Percentiles rank a stretch among this genome's conserved stretches.
Evolutionary conservation across 2,329 filamentous ascomycete genomes (phyloP).

Genomic region (Curvularia verruculosa): DNA sequence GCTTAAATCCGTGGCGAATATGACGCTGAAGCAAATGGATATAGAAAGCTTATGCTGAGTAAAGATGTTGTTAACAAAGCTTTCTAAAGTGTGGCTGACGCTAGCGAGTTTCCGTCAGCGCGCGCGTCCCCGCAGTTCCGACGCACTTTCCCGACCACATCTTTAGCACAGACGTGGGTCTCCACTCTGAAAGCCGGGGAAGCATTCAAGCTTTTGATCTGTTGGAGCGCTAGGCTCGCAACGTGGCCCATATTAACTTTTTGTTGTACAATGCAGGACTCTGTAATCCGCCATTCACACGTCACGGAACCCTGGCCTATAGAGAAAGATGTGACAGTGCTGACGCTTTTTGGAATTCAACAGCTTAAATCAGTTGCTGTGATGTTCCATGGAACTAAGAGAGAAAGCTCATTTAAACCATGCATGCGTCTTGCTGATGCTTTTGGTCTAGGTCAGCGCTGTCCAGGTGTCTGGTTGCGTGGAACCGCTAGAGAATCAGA

Average conservation of each 20-base stretch:
- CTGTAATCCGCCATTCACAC: neutral
- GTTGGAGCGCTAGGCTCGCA: neutral
- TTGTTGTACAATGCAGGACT: neutral
- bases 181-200: conserved; percentile 19
- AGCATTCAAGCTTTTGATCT: conserved; percentile 4
- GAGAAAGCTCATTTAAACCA: neutral
- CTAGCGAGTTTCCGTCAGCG: conserved; percentile 1
- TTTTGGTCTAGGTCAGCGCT: neutral
- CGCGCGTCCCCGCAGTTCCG: conserved; percentile 27
- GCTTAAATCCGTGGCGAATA: too few relatives aligned
- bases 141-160: conserved; percentile 8
- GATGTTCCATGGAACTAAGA: neutral
- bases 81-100: neutral
- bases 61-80: neutral
- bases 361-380: neutral
- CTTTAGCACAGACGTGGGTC: conserved; percentile 14
- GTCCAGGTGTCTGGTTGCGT: neutral
- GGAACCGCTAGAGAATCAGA: neutral
- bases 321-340: neutral
- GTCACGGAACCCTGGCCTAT: neutral
- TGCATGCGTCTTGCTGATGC: neutral
- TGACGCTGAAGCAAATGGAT: neutral
- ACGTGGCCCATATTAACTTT: neutral
- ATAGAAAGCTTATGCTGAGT: neutral
- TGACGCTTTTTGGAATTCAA: neutral